phyloP scores from a whole-genome alignment of 1,284 basidiomycete species.

The Heterobasidion irregulare region DNA sequence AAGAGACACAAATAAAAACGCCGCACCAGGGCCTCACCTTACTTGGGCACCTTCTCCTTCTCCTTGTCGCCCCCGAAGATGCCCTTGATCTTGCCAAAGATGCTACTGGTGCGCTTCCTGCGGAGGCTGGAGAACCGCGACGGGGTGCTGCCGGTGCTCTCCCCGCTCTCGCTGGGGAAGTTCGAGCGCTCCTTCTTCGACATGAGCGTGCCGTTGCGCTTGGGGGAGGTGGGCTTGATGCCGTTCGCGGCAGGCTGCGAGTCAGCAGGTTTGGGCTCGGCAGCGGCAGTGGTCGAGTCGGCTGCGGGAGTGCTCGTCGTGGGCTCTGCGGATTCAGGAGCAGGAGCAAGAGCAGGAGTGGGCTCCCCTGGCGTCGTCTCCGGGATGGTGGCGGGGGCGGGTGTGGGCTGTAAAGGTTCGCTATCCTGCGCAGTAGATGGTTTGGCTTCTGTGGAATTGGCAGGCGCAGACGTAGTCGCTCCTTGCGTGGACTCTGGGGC shows the following conservation, averaged over 20 bases:
- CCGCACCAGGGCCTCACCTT: background rate
- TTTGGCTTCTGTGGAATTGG: background rate
- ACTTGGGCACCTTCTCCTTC: constrained; percentile 2
- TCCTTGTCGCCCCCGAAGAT: constrained; percentile 12
- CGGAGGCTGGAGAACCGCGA: constrained; percentile 10
- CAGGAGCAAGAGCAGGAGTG: background rate
- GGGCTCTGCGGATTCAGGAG: background rate
- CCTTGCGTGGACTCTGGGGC: too few relatives aligned
- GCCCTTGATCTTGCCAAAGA: constrained; percentile 19
- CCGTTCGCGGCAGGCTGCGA: background rate
- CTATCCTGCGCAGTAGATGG: too few relatives aligned
- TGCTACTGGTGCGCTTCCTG: constrained; percentile 16
- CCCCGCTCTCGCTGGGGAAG: background rate
- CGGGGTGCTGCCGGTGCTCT: background rate
- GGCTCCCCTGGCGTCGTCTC: background rate
- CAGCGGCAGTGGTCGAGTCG: background rate
- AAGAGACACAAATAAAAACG: background rate
- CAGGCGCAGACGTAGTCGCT: too few relatives aligned
- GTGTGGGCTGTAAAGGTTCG: too few relatives aligned
- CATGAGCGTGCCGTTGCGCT: background rate
- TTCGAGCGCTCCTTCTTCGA: background rate
- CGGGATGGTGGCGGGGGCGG: too few relatives aligned
- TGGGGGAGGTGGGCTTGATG: background rate
- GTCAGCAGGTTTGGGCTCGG: background rate
- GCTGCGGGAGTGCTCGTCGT: background rate